phyloP scores from a whole-genome alignment of 257 asterid species.

The Schizonepeta tenuifolia region DNA sequence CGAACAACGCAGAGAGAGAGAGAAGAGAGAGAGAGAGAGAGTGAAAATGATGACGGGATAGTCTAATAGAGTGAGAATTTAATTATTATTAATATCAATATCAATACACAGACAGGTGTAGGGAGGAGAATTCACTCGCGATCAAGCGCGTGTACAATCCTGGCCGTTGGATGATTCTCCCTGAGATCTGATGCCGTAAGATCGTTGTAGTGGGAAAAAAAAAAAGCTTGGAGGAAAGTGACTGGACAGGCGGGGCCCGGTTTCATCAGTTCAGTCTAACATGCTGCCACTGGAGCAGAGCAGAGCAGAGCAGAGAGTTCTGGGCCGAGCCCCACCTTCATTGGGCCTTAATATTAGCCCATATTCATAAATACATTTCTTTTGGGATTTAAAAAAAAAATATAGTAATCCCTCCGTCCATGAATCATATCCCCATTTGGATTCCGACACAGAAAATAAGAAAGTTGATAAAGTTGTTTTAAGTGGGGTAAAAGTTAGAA shows the following conservation, averaged over 20 bases:
- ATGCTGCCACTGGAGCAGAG: not conserved
- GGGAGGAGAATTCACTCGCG: not conserved
- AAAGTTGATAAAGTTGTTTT: too few species aligned
- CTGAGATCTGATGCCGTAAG: not conserved
- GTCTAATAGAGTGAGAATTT: not conserved
- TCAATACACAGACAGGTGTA: not conserved
- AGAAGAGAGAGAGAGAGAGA: not conserved
- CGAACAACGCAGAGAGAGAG: too few species aligned
- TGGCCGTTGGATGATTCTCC: not conserved
- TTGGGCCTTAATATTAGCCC: not conserved
- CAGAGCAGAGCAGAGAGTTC: not conserved
- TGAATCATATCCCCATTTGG: too few species aligned
- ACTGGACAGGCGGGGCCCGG: not conserved
- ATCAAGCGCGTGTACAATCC: not conserved
- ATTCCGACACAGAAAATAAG: too few species aligned
- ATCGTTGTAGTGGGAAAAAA: too few species aligned
- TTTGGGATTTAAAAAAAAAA: too few species aligned
- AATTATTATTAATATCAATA: not conserved
- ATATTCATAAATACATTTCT: too few species aligned
- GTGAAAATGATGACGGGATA: not conserved
- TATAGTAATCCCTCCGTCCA: too few species aligned
- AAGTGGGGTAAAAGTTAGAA: too few species aligned
- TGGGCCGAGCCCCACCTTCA: not conserved
- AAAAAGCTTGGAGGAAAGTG: not conserved
- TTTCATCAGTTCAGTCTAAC: too few species aligned